A percentile compares a stretch with the other conserved stretches of the same genome.
phyloP scores from a whole-genome alignment of 1,139 yeast species.

The Suhomyces taliae region DNA sequence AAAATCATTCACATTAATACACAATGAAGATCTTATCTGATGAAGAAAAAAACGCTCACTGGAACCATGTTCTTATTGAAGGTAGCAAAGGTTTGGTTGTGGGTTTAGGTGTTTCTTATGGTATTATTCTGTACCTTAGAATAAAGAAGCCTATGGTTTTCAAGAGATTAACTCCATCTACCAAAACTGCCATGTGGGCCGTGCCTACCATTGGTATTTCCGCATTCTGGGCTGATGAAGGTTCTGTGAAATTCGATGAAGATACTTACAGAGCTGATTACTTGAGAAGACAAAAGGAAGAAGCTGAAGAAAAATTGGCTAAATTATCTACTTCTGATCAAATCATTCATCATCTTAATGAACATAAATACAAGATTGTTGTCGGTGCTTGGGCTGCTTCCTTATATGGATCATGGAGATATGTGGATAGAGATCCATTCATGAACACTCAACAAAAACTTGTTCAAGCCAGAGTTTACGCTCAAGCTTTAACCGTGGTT shows the following conservation, averaged over 20 bases:
- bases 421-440: conserved; percentile 72
- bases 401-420: conserved; percentile 78
- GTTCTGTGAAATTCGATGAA: conserved; percentile 47
- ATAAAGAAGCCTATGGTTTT: conserved; percentile 35
- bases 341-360: conserved; percentile 44
- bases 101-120: conserved; percentile 36
- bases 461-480: conserved; percentile 93
- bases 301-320: conserved; percentile 19
- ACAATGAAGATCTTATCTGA: conserved; percentile 41
- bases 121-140: conserved; percentile 33
- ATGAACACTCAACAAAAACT: conserved; percentile 82
- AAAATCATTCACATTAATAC: conserved; percentile 12
- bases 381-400: conserved; percentile 85
- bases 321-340: conserved; percentile 17
- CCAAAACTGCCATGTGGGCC: conserved; percentile 39
- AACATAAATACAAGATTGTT: conserved; percentile 73
- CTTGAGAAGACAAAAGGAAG: conserved; percentile 18
- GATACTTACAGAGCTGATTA: conserved; percentile 37
- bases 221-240: conserved; percentile 50
- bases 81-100: conserved; percentile 42
- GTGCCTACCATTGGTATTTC: conserved; percentile 43
- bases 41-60: conserved; percentile 46
- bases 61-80: conserved; percentile 34
- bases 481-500: conserved; percentile 75
- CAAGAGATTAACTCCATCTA: conserved; percentile 35